Conservation (phyloP, 208 protist species). For the Phytomonas sp. region DNA sequence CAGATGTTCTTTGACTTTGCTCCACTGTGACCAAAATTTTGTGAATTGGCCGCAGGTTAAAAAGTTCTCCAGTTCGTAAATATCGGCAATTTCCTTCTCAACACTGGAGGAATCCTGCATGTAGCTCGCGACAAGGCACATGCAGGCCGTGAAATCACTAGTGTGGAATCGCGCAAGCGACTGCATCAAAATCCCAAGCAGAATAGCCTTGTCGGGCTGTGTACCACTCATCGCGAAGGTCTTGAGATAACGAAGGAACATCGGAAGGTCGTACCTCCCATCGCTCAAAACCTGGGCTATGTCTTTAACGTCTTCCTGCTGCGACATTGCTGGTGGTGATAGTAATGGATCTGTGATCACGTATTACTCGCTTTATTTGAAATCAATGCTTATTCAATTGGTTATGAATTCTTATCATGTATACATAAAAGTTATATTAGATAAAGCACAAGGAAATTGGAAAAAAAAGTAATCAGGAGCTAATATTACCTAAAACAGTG, state of each 20-base stretch:
- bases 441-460: constrained; percentile 4
- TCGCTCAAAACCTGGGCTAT: constrained; percentile 67
- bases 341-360: not conserved
- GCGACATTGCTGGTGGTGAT: constrained; percentile 17
- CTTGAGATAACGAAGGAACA: constrained; percentile 80
- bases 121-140: constrained; percentile 75
- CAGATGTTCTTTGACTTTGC: constrained; percentile 46
- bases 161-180: constrained; percentile 77
- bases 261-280: constrained; percentile 72
- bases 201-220: constrained; percentile 64
- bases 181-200: constrained; percentile 76
- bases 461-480: constrained; percentile 7
- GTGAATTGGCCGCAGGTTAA: constrained; percentile 74
- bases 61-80: constrained; percentile 87
- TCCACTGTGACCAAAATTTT: constrained; percentile 76
- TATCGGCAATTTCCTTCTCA: constrained; percentile 68
- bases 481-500: constrained; percentile 1
- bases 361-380: not conserved
- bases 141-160: constrained; percentile 79
- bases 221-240: constrained; percentile 46
- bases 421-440: constrained; percentile 2
- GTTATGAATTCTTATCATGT: not conserved
- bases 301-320: constrained; percentile 50
- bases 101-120: constrained; percentile 70
- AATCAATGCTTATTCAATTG: constrained; percentile 6